Evolutionary conservation across 768 basidiomycete genomes (phyloP), one percentile per base, ranked within the genome.

Genomic region (Tubosaeta sp.): DNA sequence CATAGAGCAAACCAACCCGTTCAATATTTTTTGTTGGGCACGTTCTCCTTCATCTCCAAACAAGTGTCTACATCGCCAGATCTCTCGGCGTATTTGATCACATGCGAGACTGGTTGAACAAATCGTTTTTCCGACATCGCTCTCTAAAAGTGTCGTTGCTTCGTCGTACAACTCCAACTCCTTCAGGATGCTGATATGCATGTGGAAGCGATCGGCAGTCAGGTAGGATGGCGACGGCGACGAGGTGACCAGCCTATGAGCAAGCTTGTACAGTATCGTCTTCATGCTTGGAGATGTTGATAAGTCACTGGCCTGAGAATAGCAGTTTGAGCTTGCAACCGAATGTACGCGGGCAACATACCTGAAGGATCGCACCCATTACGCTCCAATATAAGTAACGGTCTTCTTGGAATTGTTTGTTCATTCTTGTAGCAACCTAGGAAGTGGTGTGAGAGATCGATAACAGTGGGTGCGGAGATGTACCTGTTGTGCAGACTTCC

Each of bases 401-500:
- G 49, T 88, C 86, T 32, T 88, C 83, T 53, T 86, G 86, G 65
- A 92, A 93, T 59, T 86, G 83, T 64, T 89, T 92, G 73, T 85
- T 78, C 82, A 93, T 82, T 63, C 82, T 85, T 5, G 85, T 85
- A 19, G 90, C 83, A 51, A 91, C 76, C 90, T 92, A 46, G 50
- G 39, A 51, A 43, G 38, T 12, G 4, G 29, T 10, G 51, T 43
- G 50, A 53, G 22, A 55, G 39, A 33, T 27, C 3, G 35, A 45
- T 52, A 48, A 19, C 27, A 33, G 26, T 46, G 47, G 50, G 17
- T n/a, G 25, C 0, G 0, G 9, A 32, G 52, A 25, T 65, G 51
- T 60, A 88, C 89, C 75, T 86, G 85, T 66, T 93, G 91, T 22
- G 88, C 89, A 42, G 84, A 79, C 67, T 91, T 93, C 91, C 91